phyloP scores from a whole-genome alignment of 176 grass and related monocot species.

The Lolium rigidum region DNA sequence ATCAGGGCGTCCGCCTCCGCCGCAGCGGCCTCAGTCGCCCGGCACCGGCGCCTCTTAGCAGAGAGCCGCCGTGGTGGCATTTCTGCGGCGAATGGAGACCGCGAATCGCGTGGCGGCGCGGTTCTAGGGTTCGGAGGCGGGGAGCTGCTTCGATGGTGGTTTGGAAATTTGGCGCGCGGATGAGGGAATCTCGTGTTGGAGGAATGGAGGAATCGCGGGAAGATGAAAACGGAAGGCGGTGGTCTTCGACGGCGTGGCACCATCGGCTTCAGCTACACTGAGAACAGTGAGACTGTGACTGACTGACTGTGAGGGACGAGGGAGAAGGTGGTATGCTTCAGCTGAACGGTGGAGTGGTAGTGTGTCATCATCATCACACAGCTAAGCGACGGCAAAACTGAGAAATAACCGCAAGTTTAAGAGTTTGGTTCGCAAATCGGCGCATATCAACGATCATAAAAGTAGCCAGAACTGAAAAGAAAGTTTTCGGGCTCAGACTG shows the following conservation, averaged over 20 bases:
- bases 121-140: background rate
- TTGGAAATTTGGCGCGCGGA: background rate
- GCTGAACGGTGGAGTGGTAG: too few relatives aligned
- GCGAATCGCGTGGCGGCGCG: background rate
- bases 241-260: background rate
- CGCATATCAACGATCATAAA: too few relatives aligned
- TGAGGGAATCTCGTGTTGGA: background rate
- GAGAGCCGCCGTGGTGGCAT: background rate
- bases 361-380: too few relatives aligned
- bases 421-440: too few relatives aligned
- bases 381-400: too few relatives aligned
- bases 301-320: too few relatives aligned
- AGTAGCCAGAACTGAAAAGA: too few relatives aligned
- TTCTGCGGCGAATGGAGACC: background rate
- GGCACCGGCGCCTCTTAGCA: background rate
- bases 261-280: background rate
- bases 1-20: constrained; percentile 19
- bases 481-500: too few relatives aligned
- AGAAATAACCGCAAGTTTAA: too few relatives aligned
- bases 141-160: background rate
- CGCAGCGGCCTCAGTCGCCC: background rate
- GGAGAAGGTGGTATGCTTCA: too few relatives aligned
- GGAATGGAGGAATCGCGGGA: background rate
- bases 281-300: background rate
- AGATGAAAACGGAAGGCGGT: background rate